Percentiles rank a stretch among this genome's conserved stretches.
Conservation (phyloP, 1,284 basidiomycete genomes). For the Ceraceosorus bombacis region DNA sequence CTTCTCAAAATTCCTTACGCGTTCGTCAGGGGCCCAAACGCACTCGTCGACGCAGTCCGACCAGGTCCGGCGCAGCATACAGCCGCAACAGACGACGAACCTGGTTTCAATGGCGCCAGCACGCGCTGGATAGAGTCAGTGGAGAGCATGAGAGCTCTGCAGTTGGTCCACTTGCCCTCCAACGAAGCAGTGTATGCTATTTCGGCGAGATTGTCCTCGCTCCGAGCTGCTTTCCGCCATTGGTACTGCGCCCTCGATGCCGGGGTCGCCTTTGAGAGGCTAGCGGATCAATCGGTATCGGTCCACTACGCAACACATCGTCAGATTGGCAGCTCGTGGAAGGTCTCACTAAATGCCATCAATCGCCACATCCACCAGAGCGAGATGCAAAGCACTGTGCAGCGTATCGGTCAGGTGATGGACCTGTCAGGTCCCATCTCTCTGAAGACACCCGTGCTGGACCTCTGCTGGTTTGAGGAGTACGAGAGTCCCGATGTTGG, state of each 20-base stretch:
- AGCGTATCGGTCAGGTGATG: conserved; percentile 56
- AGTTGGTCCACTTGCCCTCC: conserved; percentile 29
- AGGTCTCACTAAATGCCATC: conserved; percentile 35
- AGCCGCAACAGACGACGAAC: background rate
- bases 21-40: conserved; percentile 30
- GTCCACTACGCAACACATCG: conserved; percentile 17
- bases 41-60: conserved; percentile 19
- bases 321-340: conserved; percentile 28
- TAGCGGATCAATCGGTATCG: conserved; percentile 30
- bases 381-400: conserved; percentile 2
- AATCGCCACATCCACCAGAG: conserved; percentile 24
- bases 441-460: conserved; percentile 71
- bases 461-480: conserved; percentile 79
- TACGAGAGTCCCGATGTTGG: conserved; percentile 53
- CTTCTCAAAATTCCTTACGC: conserved; percentile 32
- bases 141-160: conserved; percentile 29
- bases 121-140: background rate
- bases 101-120: background rate
- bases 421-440: conserved; percentile 71
- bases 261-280: conserved; percentile 30
- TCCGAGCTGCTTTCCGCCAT: conserved; percentile 60
- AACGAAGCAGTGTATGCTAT: conserved; percentile 64
- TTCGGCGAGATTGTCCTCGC: conserved; percentile 68
- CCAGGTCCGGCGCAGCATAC: conserved; percentile 9
- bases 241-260: conserved; percentile 29